A percentile compares a stretch with the other conserved stretches of the same genome.
These are phyloP conservation scores for Bathelium albidoporum DNA, from an alignment of 495 filamentous ascomycete genomes.

Conservation along the genomic window DNA sequence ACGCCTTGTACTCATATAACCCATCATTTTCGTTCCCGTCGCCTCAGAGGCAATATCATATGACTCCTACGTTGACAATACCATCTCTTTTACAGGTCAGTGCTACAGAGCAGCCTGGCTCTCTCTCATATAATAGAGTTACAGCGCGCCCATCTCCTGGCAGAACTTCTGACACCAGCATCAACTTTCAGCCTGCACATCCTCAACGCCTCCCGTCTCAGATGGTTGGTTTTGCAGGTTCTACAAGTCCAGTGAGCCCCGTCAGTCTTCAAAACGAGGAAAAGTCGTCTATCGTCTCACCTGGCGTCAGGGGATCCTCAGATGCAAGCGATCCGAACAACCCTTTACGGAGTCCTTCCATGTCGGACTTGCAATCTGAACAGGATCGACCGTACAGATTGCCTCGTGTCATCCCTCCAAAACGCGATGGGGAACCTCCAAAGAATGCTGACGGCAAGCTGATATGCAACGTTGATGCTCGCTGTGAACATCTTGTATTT, in stretches of 20 bases:
- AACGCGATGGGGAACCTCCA: slow-evolving; percentile 42
- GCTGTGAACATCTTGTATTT: slow-evolving; percentile 55
- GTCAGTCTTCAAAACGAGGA: slow-evolving; percentile 6
- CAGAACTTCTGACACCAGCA: neutral
- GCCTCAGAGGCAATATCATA: neutral
- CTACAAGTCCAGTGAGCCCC: slow-evolving; percentile 6
- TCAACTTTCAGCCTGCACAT: neutral
- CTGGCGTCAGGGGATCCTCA: neutral
- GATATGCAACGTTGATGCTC: slow-evolving; percentile 49
- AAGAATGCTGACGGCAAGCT: slow-evolving; percentile 60
- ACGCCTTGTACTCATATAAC: neutral
- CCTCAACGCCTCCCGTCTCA: neutral
- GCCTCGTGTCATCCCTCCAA: slow-evolving; percentile 5
- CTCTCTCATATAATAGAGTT: neutral
- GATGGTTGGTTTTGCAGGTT: neutral
- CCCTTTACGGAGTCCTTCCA: slow-evolving; percentile 8
- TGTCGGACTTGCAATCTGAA: slow-evolving; percentile 11
- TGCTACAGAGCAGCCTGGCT: neutral
- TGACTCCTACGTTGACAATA: neutral
- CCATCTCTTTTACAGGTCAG: neutral
- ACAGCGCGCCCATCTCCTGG: neutral
- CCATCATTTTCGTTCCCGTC: neutral
- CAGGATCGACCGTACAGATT: neutral
- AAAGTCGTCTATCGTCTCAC: neutral
- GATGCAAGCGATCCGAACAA: slow-evolving; percentile 5